Conservation (phyloP, 2,329 filamentous ascomycete species). For the Acephala macrosclerotiorum region DNA sequence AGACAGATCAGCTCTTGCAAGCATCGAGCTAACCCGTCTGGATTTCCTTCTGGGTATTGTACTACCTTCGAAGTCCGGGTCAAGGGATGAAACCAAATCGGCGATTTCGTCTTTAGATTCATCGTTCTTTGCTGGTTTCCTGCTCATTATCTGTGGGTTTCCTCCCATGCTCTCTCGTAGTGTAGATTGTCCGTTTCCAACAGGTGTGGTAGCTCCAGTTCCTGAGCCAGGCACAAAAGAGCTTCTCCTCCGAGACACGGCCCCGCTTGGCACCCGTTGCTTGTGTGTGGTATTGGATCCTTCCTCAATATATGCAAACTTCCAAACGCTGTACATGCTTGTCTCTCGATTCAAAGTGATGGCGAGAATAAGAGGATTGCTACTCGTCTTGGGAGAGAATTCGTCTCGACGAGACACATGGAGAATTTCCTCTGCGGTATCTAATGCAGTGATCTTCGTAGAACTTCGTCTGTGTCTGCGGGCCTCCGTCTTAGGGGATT, state of each 20-base stretch:
- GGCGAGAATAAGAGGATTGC: constrained; percentile 70
- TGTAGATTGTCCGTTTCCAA: constrained; percentile 63
- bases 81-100: constrained; percentile 75
- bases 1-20: constrained; percentile 86
- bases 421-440: constrained; percentile 81
- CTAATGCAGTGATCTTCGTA: constrained; percentile 64
- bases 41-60: constrained; percentile 65
- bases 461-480: constrained; percentile 49
- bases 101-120: constrained; percentile 47
- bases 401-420: constrained; percentile 77
- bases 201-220: constrained; percentile 80
- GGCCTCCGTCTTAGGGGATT: constrained; percentile 51
- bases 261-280: constrained; percentile 40
- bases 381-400: constrained; percentile 47
- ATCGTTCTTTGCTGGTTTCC: constrained; percentile 35
- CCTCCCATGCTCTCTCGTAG: constrained; percentile 79
- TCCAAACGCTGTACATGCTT: constrained; percentile 85
- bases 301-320: constrained; percentile 76
- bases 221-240: constrained; percentile 72
- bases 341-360: constrained; percentile 82
- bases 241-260: constrained; percentile 59
- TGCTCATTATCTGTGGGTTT: constrained; percentile 23
- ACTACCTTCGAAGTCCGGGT: constrained; percentile 67
- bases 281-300: constrained; percentile 57
- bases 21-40: constrained; percentile 87